A percentile compares a stretch with the other conserved stretches of the same genome.
Conservation (phyloP, 1,139 yeast species). For the Geotrichum restrictum region DNA sequence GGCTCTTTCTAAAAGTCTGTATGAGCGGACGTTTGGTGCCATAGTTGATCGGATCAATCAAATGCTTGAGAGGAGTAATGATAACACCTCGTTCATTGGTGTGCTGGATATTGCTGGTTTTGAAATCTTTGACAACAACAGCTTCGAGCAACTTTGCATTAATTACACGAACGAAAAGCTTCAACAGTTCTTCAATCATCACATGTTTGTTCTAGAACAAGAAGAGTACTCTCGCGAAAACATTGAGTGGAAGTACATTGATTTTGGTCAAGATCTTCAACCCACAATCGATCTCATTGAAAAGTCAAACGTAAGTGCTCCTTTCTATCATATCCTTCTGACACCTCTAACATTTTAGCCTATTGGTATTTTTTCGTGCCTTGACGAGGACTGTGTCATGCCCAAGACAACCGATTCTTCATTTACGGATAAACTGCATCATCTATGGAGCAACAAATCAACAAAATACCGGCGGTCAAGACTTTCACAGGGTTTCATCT, state of each 20-base stretch:
- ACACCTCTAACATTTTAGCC: conserved; percentile 40
- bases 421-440: conserved; percentile 73
- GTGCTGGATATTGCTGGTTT: conserved; percentile 96
- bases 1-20: conserved; percentile 81
- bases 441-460: conserved; percentile 58
- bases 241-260: conserved; percentile 93
- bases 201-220: conserved; percentile 94
- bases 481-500: conserved; percentile 52
- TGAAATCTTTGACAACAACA: conserved; percentile 85
- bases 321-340: not conserved
- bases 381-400: conserved; percentile 94
- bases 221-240: conserved; percentile 91
- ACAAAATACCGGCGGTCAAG: conserved; percentile 70
- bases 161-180: conserved; percentile 94
- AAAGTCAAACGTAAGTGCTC: conserved; percentile 40
- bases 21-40: conserved; percentile 76
- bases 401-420: conserved; percentile 84
- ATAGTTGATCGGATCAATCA: conserved; percentile 73
- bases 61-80: conserved; percentile 49
- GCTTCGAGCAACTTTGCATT: conserved; percentile 94
- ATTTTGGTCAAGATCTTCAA: conserved; percentile 91
- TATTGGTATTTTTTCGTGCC: conserved; percentile 79
- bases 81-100: conserved; percentile 67
- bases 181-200: conserved; percentile 96
- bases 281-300: conserved; percentile 93